A percentile compares a stretch with the other conserved stretches of the same genome.
Conservation (phyloP, 768 basidiomycete species). For the Candolleomyces aberdarensis region DNA sequence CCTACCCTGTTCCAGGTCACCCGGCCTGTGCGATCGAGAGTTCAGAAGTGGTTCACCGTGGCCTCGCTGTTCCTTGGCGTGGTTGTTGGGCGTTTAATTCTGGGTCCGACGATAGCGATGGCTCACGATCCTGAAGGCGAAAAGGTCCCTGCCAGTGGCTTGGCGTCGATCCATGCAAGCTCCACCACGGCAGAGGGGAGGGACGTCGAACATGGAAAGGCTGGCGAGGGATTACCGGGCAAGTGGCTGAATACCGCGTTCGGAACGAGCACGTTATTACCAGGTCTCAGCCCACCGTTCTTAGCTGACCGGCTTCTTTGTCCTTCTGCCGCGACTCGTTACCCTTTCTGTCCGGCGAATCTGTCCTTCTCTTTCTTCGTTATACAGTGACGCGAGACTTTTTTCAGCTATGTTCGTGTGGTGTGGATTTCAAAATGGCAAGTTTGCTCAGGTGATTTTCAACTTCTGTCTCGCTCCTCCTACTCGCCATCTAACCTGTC, state of each 20-base stretch:
- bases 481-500: no score
- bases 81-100: constrained; percentile 57
- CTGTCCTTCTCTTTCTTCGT: no score
- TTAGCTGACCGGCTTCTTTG: no score
- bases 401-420: no score
- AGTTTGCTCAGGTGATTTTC: no score
- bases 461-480: no score
- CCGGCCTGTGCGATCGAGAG: constrained; percentile 54
- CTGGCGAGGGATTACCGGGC: not conserved
- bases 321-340: constrained; percentile 14
- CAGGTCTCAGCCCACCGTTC: no score
- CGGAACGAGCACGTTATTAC: no score
- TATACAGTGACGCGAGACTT: no score
- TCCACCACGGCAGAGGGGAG: not conserved
- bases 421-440: no score
- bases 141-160: not conserved
- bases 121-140: not conserved
- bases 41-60: constrained; percentile 69
- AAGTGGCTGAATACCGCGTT: no score
- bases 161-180: not conserved
- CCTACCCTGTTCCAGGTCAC: constrained; percentile 65
- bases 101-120: constrained; percentile 30
- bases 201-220: constrained; percentile 6
- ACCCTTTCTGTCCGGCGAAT: no score
- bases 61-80: constrained; percentile 70